These are phyloP conservation scores for Malus fusca DNA, from an alignment of 306 rosid genomes.

Conservation along the genomic window DNA sequence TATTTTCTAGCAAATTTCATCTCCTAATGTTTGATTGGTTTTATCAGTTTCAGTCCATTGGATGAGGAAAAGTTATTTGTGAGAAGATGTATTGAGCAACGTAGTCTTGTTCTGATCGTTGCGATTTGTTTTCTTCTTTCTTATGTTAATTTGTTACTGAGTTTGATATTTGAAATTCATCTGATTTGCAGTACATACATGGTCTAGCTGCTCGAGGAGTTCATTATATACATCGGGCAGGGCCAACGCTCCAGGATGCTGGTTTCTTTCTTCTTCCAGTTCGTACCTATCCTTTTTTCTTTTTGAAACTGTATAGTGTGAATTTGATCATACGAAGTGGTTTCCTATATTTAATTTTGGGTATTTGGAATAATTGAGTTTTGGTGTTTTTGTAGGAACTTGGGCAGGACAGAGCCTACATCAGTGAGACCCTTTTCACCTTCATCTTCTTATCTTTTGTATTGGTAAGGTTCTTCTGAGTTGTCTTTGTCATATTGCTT, in stretches of 20 bases:
- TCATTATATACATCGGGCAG: constrained; percentile 90
- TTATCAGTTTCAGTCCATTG: neutral
- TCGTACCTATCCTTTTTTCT: constrained; percentile 12
- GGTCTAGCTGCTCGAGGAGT: constrained; percentile 97
- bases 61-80: neutral
- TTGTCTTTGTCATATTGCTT: neutral
- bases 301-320: neutral
- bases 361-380: neutral
- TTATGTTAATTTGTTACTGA: neutral
- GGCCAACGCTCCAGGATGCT: constrained; percentile 83
- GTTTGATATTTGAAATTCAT: constrained; percentile 14
- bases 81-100: neutral
- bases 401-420: constrained; percentile 76
- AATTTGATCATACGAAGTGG: neutral
- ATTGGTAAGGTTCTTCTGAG: constrained; percentile 48
- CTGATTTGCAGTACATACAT: constrained; percentile 67
- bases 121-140: neutral
- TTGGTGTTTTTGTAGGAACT: constrained; percentile 55
- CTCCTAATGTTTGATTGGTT: neutral
- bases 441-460: constrained; percentile 70
- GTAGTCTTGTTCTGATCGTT: neutral
- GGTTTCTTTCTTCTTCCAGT: constrained; percentile 89
- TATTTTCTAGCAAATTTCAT: neutral
- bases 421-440: constrained; percentile 83
- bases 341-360: constrained; percentile 16